phyloP scores from a whole-genome alignment of 768 basidiomycete genomes.

The Auricularia sp. region DNA sequence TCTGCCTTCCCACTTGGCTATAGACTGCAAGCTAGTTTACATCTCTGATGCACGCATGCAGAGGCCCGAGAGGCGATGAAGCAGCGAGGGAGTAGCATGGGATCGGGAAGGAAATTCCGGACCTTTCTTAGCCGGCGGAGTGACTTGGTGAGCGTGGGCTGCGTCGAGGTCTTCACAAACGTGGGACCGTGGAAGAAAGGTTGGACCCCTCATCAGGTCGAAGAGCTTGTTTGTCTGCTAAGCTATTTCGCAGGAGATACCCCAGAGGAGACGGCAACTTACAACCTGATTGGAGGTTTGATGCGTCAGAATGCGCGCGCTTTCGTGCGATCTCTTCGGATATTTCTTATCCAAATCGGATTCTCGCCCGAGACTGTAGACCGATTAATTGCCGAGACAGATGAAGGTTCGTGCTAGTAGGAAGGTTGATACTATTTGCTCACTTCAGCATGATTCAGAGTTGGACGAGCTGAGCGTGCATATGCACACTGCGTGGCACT shows the following conservation, averaged over 20 bases:
- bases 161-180: slow-evolving; percentile 21
- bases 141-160: slow-evolving; percentile 19
- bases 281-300: slow-evolving; percentile 5
- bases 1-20: slow-evolving; percentile 10
- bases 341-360: slow-evolving; percentile 15
- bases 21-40: slow-evolving; percentile 2
- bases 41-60: slow-evolving; percentile 14
- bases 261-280: background rate
- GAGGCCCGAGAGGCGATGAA: slow-evolving; percentile 9
- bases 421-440: slow-evolving; percentile 13
- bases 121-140: slow-evolving; percentile 17
- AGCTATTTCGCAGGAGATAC: background rate
- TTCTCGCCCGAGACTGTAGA: slow-evolving; percentile 16
- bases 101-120: slow-evolving; percentile 6
- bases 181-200: slow-evolving; percentile 23
- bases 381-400: background rate
- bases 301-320: slow-evolving; percentile 15
- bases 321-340: slow-evolving; percentile 20
- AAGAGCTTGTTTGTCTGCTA: background rate
- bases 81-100: background rate
- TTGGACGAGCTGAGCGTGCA: slow-evolving; percentile 17
- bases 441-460: slow-evolving; percentile 17
- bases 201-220: slow-evolving; percentile 2
- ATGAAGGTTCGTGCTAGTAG: slow-evolving; percentile 1
- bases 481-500: slow-evolving; percentile 21